Percentiles rank a stretch among this genome's conserved stretches.
These are phyloP conservation scores for Alternaria sp. DNA, from an alignment of 2,329 filamentous ascomycete genomes.

Conservation along the genomic window DNA sequence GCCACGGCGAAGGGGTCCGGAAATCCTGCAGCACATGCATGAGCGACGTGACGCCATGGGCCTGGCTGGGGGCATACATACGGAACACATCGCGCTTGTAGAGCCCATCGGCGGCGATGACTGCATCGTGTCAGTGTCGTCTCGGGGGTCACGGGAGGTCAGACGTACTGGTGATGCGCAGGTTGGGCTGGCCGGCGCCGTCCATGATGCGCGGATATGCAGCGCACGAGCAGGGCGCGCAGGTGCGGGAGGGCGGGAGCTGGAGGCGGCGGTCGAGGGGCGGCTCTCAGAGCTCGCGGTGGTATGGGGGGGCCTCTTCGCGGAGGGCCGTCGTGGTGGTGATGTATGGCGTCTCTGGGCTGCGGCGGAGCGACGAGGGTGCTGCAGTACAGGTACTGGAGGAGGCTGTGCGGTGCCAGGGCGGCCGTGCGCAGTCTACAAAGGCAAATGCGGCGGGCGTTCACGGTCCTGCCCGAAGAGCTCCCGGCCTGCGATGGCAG, in stretches of 20 bases:
- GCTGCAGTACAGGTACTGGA: constrained; percentile 14
- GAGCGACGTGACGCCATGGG: constrained; percentile 27
- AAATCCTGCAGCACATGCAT: constrained; percentile 69
- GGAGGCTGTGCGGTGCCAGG: constrained; percentile 39
- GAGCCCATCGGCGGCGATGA: constrained; percentile 97
- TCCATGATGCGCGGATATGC: constrained; percentile 48
- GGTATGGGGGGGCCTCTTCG: constrained; percentile 4
- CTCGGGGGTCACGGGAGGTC: constrained; percentile 8
- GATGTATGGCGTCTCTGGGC: constrained; percentile 14
- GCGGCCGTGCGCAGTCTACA: constrained; percentile 32
- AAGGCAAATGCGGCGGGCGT: constrained; percentile 29
- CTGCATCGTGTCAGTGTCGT: constrained; percentile 57
- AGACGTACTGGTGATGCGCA: constrained; percentile 86
- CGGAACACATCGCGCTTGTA: constrained; percentile 99
- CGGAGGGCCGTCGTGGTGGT: constrained; percentile 3
- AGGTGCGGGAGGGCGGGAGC: not conserved
- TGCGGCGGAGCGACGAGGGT: constrained; percentile 28
- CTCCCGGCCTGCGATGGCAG: constrained; percentile 14
- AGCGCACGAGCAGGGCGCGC: not conserved
- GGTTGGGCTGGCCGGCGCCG: constrained; percentile 69
- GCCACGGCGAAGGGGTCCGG: constrained; percentile 98
- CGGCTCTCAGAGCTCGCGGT: constrained; percentile 44
- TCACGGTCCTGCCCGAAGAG: constrained; percentile 23
- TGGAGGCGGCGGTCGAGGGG: constrained; percentile 6
- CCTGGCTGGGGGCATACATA: constrained; percentile 60